Percentiles rank a stretch among this genome's conserved stretches.
Evolutionary conservation across 2,329 filamentous ascomycete genomes (phyloP).

Genomic region (Lithohypha guttulata): DNA sequence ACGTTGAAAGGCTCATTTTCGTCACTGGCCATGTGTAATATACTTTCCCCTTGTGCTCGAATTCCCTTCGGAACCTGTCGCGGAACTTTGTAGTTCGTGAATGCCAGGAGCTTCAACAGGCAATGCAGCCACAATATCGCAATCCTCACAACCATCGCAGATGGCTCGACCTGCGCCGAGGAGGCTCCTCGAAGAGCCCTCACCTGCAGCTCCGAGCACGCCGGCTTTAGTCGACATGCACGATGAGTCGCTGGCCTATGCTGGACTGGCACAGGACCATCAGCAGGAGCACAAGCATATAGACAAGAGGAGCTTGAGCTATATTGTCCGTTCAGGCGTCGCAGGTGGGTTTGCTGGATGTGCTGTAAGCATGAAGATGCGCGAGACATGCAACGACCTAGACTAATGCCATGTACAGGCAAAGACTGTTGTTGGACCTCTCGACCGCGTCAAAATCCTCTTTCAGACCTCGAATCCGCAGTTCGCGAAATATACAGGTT

Average conservation of each 20-base stretch:
- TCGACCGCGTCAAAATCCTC: conserved; percentile 96
- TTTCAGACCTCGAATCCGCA: conserved; percentile 93
- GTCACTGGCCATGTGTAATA: no score
- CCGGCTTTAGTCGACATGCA: no score
- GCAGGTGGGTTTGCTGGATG: conserved; percentile 87
- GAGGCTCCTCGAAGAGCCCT: conserved; percentile 24
- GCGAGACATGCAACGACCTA: conserved; percentile 14
- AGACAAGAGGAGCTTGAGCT: conserved; percentile 67
- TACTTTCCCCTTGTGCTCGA: neutral
- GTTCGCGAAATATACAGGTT: conserved; percentile 84
- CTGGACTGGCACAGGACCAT: no score
- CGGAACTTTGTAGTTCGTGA: conserved; percentile 23
- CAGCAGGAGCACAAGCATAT: conserved; percentile 34
- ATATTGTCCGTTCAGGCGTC: conserved; percentile 69
- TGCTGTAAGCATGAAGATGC: conserved; percentile 53
- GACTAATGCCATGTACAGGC: conserved; percentile 45
- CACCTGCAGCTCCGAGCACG: no score
- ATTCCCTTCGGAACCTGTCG: neutral
- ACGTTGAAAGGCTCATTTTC: no score
- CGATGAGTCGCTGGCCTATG: no score
- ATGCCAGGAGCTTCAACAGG: conserved; percentile 47
- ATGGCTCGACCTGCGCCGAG: conserved; percentile 34
- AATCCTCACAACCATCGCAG: conserved; percentile 33
- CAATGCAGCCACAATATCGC: conserved; percentile 36
- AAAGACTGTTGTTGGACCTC: conserved; percentile 88